A percentile compares a stretch with the other conserved stretches of the same genome.
These are phyloP conservation scores for Whalleya microplaca DNA, from an alignment of 2,329 filamentous ascomycete species.

Conservation along the genomic window DNA sequence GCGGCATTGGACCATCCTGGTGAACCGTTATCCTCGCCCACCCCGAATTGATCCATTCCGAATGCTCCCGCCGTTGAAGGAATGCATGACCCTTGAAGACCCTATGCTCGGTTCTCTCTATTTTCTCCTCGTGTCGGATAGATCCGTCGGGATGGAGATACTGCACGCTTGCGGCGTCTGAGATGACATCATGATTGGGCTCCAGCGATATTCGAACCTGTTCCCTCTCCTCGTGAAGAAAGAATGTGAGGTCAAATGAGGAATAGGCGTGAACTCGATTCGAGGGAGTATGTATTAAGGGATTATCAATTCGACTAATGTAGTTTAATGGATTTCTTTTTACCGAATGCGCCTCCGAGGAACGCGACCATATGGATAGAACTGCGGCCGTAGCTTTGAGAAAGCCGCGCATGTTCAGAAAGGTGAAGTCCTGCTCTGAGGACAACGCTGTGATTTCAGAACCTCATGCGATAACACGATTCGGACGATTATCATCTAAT, in stretches of 20 bases:
- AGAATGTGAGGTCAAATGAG: slow-evolving; percentile 83
- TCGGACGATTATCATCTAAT: slow-evolving; percentile 7
- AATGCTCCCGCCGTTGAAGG: slow-evolving; percentile 61
- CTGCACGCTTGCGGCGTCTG: slow-evolving; percentile 73
- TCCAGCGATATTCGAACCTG: slow-evolving; percentile 79
- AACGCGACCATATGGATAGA: slow-evolving; percentile 37
- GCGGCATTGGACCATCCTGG: slow-evolving; percentile 73
- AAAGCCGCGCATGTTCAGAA: slow-evolving; percentile 36
- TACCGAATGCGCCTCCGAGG: slow-evolving; percentile 65
- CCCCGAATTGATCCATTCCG: slow-evolving; percentile 77
- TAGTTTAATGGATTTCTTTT: slow-evolving; percentile 77
- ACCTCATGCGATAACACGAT: slow-evolving; percentile 31
- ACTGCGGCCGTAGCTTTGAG: slow-evolving; percentile 33
- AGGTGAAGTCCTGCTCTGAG: slow-evolving; percentile 26
- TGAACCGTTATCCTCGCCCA: slow-evolving; percentile 84
- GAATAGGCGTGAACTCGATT: slow-evolving; percentile 80
- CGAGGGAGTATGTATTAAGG: slow-evolving; percentile 76
- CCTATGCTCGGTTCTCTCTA: slow-evolving; percentile 75
- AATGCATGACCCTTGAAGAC: slow-evolving; percentile 84
- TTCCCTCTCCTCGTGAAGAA: slow-evolving; percentile 67
- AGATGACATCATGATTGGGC: slow-evolving; percentile 89
- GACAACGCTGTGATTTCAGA: slow-evolving; percentile 27
- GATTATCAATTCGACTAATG: slow-evolving; percentile 73
- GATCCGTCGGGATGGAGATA: slow-evolving; percentile 74
- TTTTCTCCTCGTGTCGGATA: slow-evolving; percentile 65